phyloP scores from a whole-genome alignment of 495 filamentous ascomycete genomes.

The Articulospora tetracladia region DNA sequence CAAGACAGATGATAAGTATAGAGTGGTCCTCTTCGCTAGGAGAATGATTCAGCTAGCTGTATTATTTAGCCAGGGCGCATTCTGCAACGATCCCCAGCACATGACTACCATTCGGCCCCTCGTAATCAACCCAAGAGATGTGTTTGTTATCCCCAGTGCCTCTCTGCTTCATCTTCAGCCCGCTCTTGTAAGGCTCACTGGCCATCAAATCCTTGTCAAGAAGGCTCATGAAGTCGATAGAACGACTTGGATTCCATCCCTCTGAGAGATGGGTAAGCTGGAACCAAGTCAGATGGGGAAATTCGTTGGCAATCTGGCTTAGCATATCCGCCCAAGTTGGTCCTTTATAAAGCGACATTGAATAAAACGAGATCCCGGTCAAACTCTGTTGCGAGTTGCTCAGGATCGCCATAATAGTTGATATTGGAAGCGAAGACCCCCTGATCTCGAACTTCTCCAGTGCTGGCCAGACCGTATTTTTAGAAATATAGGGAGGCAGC shows the following conservation, averaged over 20 bases:
- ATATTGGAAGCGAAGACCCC: background rate
- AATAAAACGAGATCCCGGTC: constrained; percentile 4
- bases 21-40: no score
- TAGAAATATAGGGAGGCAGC: background rate
- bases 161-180: no score
- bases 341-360: background rate
- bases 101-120: no score
- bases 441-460: constrained; percentile 5
- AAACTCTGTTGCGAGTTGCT: constrained; percentile 9
- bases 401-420: constrained; percentile 9
- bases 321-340: constrained; percentile 12
- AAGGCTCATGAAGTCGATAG: constrained; percentile 8
- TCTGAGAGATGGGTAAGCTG: constrained; percentile 13
- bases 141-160: no score
- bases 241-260: constrained; percentile 2
- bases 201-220: constrained; percentile 4
- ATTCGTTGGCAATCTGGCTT: constrained; percentile 13
- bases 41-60: no score
- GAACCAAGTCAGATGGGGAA: constrained; percentile 13
- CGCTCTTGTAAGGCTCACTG: constrained; percentile 10
- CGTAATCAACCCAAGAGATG: no score
- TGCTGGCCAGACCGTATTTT: constrained; percentile 7
- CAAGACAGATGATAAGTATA: no score
- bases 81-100: no score
- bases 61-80: no score